These are phyloP conservation scores for Botryotinia narcissicola DNA, from an alignment of 2,329 filamentous ascomycete species.

Conservation along the genomic window DNA sequence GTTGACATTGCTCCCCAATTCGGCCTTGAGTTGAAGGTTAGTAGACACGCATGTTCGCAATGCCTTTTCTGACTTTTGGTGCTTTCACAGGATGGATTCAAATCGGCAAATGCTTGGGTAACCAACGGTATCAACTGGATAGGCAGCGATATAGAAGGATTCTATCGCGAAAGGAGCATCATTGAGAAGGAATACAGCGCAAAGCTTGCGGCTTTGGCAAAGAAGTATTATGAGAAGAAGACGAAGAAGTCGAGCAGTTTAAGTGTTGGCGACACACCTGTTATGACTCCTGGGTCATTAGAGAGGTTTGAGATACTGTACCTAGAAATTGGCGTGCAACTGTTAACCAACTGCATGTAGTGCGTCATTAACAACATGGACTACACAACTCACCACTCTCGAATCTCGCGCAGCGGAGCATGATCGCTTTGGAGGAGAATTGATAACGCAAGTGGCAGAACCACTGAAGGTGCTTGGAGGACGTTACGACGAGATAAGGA, in stretches of 20 bases:
- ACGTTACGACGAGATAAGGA: conserved; percentile 88
- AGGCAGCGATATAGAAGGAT: conserved; percentile 85
- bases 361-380: conserved; percentile 95
- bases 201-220: conserved; percentile 82
- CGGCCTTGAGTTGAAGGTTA: conserved; percentile 89
- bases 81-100: conserved; percentile 80
- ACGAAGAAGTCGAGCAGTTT: conserved; percentile 80
- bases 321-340: conserved; percentile 18
- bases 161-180: conserved; percentile 89
- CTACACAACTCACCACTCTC: conserved; percentile 85
- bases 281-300: conserved; percentile 90
- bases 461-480: conserved; percentile 72
- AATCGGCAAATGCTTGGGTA: conserved; percentile 90
- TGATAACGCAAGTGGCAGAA: conserved; percentile 79
- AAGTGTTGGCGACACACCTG: conserved; percentile 90
- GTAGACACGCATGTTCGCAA: conserved; percentile 32
- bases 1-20: conserved; percentile 82
- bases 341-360: conserved; percentile 43
- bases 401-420: conserved; percentile 87
- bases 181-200: conserved; percentile 97
- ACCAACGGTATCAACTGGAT: conserved; percentile 88
- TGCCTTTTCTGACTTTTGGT: conserved; percentile 25
- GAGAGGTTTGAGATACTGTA: conserved; percentile 60
- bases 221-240: conserved; percentile 98
- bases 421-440: conserved; percentile 75